Evolutionary conservation across 2,329 filamentous ascomycete species (phyloP).

Genomic region (Dactylellina leptospora): DNA sequence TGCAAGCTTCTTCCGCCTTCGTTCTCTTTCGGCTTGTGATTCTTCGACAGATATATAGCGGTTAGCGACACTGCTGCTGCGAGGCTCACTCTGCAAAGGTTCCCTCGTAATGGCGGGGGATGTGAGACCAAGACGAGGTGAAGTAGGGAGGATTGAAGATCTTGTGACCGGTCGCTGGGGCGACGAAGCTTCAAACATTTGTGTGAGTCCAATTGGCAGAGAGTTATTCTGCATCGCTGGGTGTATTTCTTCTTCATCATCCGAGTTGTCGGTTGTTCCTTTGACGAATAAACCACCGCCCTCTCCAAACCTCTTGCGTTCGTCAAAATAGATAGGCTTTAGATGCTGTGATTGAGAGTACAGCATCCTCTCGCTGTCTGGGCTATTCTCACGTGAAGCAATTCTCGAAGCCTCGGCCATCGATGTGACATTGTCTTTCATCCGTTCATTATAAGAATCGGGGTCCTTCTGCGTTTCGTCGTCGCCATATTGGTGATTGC

Average conservation of each 20-base stretch:
- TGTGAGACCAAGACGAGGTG: constrained; percentile 11
- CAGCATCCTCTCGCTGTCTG: constrained; percentile 10
- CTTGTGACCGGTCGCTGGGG: constrained; percentile 13
- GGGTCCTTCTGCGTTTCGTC: constrained; percentile 34
- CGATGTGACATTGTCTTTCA: constrained; percentile 19
- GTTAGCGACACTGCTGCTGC: constrained; percentile 2
- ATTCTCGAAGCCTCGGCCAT: constrained; percentile 5
- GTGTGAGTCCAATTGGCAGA: constrained; percentile 19
- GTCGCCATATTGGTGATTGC: constrained; percentile 7
- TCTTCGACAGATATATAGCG: constrained; percentile 20
- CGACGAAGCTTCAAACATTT: constrained; percentile 38
- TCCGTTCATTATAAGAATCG: constrained; percentile 32
- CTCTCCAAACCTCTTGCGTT: constrained; percentile 20
- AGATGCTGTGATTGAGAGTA: constrained; percentile 26
- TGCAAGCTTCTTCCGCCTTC: constrained; percentile 20
- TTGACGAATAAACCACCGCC: constrained; percentile 9
- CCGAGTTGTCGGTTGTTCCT: constrained; percentile 13
- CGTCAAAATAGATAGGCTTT: constrained; percentile 29
- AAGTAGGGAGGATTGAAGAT: constrained; percentile 19
- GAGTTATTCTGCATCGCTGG: constrained; percentile 18
- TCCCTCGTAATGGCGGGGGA: constrained; percentile 7
- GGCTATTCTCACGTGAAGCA: neutral
- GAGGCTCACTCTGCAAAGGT: neutral
- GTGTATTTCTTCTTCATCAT: constrained; percentile 25
- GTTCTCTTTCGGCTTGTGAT: constrained; percentile 22